These are phyloP conservation scores for Pythium phragmitis DNA, from an alignment of 352 stramenopile genomes.

Conservation along the genomic window DNA sequence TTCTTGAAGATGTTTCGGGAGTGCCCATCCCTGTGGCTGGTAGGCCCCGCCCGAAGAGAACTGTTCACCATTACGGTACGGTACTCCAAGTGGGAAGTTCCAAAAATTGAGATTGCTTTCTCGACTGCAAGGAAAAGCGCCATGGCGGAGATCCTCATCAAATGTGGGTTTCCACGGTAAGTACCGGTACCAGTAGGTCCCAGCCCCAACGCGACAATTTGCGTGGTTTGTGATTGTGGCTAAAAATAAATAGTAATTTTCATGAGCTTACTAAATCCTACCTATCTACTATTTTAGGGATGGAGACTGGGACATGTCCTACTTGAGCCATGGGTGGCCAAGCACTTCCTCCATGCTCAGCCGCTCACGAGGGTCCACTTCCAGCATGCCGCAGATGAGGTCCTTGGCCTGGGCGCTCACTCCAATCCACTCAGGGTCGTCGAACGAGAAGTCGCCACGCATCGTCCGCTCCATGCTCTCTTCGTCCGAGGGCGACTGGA, in stretches of 20 bases:
- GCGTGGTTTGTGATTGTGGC: neutral
- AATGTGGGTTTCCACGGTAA: too few relatives aligned
- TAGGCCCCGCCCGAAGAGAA: neutral
- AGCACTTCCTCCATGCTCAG: slow-evolving; percentile 70
- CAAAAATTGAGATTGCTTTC: too few relatives aligned
- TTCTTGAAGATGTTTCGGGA: neutral
- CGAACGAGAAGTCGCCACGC: slow-evolving; percentile 49
- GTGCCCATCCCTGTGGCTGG: too few relatives aligned
- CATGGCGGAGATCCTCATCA: too few relatives aligned
- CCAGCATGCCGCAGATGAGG: slow-evolving; percentile 61
- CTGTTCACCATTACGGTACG: neutral
- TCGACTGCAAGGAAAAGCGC: too few relatives aligned
- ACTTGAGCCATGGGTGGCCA: slow-evolving; percentile 69
- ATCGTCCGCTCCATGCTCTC: slow-evolving; percentile 58
- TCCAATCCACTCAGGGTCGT: slow-evolving; percentile 51
- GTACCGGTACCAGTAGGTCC: too few relatives aligned
- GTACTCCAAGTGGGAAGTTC: neutral
- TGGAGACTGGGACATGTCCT: neutral
- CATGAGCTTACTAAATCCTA: neutral
- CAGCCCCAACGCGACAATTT: too few relatives aligned
- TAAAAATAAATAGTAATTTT: slow-evolving; percentile 8
- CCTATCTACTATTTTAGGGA: neutral
- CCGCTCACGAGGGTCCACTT: slow-evolving; percentile 37
- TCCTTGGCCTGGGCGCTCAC: slow-evolving; percentile 56
- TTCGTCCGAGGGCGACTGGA: slow-evolving; percentile 56